Base-by-base conservation (phyloP, 2,329 filamentous ascomycete genomes). In the Trichoderma brevicompactum region DNA sequence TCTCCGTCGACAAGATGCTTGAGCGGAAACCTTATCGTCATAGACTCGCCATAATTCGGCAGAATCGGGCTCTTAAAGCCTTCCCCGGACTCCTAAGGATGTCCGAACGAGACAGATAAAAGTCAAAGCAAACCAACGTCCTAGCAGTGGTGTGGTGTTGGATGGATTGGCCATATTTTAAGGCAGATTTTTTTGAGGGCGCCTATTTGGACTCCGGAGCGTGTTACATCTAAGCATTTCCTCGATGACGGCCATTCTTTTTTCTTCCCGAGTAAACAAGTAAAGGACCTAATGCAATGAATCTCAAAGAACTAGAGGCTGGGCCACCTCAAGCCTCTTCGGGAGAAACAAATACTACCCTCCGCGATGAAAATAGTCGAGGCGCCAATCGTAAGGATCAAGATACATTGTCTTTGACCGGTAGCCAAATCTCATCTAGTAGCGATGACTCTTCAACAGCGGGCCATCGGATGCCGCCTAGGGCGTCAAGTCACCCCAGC, bases 381-480 rank as follows among this genome's bases (percentile, higher is more conserved):
- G 36, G 3, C 15, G 32, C 56, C 34, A 28, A 36, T 44, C 17
- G 10, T 7, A 49, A 41, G 13, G 61, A 56, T 7, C 8, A n/a
- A 23, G 52, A 64, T 40, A 32, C 28, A n/a, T 49, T 36, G 12
- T 56, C 61, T 12, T 28, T 55, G 3, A 28, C 40, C 6, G 60
- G 23, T 8, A 34, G 43, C 43, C 32, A 44, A 2, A 34, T 43
- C 6, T 64, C 53, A 43, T 56, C 53, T 3, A 64, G 61, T 12
- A 64, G 52, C 52, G 43, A 48, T 34, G 43, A 7, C 19, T 55
- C 44, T 9, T 55, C 61, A 48, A 44, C 13, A 10, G 7, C 13
- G 7, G 41, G 50, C 6, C 43, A 32, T 48, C 74, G 75, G 32
- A 72, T 72, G 3, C 68, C 74, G 2, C 68, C 78, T 5, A 77